Evolutionary conservation across 257 asterid genomes (phyloP).

Genomic region (Nicotiana noctiflora): DNA sequence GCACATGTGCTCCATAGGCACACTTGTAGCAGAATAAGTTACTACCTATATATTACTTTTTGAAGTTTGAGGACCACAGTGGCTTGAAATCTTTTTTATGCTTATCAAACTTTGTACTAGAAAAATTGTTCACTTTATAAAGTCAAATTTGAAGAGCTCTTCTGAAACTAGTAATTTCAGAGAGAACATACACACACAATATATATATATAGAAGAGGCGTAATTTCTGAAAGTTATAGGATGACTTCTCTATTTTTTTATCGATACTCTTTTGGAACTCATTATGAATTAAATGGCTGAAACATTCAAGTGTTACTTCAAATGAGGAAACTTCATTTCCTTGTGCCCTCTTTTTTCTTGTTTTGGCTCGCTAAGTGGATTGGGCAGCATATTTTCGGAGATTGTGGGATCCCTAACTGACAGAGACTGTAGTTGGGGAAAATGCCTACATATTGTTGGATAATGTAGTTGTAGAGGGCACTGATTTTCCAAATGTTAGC

Average conservation of each 20-base stretch:
- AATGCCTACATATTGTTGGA: not conserved
- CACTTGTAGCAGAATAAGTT: not conserved
- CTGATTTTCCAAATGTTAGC: not conserved
- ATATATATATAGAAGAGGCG: not conserved
- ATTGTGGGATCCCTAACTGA: not conserved
- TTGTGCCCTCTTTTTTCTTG: not conserved
- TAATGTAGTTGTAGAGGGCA: not conserved
- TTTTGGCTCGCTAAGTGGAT: not conserved
- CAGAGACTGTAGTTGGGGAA: not conserved
- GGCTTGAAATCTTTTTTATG: constrained; percentile 2
- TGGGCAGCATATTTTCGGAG: not conserved
- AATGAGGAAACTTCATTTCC: not conserved
- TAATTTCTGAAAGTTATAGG: not conserved
- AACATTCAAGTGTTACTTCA: not conserved
- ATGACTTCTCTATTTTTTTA: not conserved
- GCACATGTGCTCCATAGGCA: not conserved
- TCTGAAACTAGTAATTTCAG: not conserved
- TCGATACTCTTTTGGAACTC: not conserved
- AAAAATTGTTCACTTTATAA: not conserved
- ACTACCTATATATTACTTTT: not conserved
- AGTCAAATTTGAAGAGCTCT: not conserved
- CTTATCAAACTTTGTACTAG: not conserved
- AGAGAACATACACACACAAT: not conserved
- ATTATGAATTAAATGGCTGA: not conserved
- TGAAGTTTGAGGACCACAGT: not conserved